Conservation (phyloP, 345 rosid species). For the Raphanus sativus region DNA sequence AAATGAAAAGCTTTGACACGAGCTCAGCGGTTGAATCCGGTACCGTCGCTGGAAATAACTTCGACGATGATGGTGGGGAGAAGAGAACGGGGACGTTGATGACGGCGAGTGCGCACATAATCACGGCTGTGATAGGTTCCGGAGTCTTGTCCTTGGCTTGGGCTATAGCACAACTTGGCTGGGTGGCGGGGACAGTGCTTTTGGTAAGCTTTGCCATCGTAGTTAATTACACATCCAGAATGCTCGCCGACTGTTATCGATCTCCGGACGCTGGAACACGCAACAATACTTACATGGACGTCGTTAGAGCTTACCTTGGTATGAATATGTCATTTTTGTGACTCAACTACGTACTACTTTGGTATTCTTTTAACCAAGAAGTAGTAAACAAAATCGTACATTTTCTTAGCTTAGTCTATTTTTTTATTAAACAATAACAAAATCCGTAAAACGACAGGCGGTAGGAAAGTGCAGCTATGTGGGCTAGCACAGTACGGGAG, state of each 20-base stretch:
- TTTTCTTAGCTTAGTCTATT: background rate
- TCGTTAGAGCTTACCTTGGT: conserved; percentile 70
- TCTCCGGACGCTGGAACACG: conserved; percentile 62
- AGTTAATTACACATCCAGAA: conserved; percentile 69
- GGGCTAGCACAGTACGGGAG: conserved; percentile 76
- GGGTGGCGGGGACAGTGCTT: conserved; percentile 67
- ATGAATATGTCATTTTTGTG: background rate
- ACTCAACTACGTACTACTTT: background rate
- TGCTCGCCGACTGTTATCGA: conserved; percentile 71
- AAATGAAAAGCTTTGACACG: background rate
- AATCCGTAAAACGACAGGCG: conserved; percentile 43
- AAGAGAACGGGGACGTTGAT: conserved; percentile 58
- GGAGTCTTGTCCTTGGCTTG: conserved; percentile 86
- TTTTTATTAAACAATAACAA: background rate
- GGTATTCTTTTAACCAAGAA: background rate
- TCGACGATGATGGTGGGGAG: conserved; percentile 71
- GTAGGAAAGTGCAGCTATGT: conserved; percentile 57
- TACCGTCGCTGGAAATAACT: conserved; percentile 28
- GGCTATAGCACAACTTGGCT: conserved; percentile 88
- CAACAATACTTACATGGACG: conserved; percentile 84
- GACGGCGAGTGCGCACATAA: conserved; percentile 70
- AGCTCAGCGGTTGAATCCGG: conserved; percentile 1
- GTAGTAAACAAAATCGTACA: background rate
- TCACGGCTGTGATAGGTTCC: conserved; percentile 89
- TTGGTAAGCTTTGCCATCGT: conserved; percentile 61